These are phyloP conservation scores for Aspergillus luchuensis DNA, from an alignment of 2,329 filamentous ascomycete species.

Conservation along the genomic window DNA sequence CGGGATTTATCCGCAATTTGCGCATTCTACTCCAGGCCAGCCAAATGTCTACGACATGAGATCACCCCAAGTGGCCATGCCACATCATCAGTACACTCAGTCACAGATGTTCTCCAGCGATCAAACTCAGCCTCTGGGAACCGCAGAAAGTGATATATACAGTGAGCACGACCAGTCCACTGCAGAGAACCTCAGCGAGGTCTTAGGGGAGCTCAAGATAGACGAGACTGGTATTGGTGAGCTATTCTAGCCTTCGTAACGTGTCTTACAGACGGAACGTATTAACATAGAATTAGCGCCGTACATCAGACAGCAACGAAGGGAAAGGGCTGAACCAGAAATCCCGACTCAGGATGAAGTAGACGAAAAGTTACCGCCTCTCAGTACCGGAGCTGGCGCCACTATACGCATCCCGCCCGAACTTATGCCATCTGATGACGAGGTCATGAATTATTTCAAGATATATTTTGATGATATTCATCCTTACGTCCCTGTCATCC, in stretches of 20 bases:
- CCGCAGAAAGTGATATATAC: slow-evolving; percentile 50
- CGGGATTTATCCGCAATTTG: slow-evolving; percentile 45
- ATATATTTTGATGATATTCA: slow-evolving; percentile 90
- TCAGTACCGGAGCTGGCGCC: slow-evolving; percentile 67
- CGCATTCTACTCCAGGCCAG: slow-evolving; percentile 31
- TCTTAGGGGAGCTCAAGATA: slow-evolving; percentile 83
- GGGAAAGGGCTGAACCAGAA: slow-evolving; percentile 53
- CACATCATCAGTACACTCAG: slow-evolving; percentile 32
- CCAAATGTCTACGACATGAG: slow-evolving; percentile 35
- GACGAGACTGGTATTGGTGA: slow-evolving; percentile 83
- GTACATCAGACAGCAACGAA: slow-evolving; percentile 72
- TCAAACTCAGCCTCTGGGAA: slow-evolving; percentile 30
- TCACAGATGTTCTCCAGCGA: slow-evolving; percentile 30
- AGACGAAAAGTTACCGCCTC: slow-evolving; percentile 69
- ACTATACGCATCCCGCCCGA: slow-evolving; percentile 88
- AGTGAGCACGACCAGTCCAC: slow-evolving; percentile 66
- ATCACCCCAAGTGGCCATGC: slow-evolving; percentile 34
- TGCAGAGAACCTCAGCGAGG: slow-evolving; percentile 72
- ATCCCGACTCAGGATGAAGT: slow-evolving; percentile 67
- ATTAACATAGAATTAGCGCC: slow-evolving; percentile 60
- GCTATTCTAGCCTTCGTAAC: slow-evolving; percentile 27
- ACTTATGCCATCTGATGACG: slow-evolving; percentile 86
- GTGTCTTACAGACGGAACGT: background rate
- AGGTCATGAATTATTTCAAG: slow-evolving; percentile 80
- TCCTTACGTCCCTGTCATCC: slow-evolving; percentile 87